These are phyloP conservation scores for Babesia bigemina DNA, from an alignment of 169 alveolate genomes.

Conservation along the genomic window DNA sequence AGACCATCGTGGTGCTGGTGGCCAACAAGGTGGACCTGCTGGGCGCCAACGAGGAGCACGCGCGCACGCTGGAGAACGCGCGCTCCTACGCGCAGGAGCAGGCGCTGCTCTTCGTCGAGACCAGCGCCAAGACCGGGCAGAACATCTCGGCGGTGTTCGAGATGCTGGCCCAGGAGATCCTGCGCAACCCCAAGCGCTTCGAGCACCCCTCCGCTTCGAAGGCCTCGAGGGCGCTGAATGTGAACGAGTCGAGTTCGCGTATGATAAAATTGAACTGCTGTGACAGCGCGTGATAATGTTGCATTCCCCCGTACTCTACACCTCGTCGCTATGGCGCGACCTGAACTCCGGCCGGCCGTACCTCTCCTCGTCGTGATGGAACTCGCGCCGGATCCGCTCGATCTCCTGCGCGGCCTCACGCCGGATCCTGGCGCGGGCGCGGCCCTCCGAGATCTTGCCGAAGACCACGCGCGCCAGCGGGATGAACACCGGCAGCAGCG, in stretches of 20 bases:
- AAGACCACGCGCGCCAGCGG: conserved; percentile 29
- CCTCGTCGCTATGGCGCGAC: not conserved
- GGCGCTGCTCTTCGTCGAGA: conserved; percentile 72
- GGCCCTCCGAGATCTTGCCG: not conserved
- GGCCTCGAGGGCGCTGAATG: conserved; percentile 13
- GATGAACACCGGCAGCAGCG: conserved; percentile 56
- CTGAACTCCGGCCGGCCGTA: not conserved
- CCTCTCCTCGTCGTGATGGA: not conserved
- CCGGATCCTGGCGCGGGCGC: not conserved
- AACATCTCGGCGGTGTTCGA: conserved; percentile 72
- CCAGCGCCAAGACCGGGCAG: conserved; percentile 82
- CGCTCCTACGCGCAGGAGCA: conserved; percentile 75
- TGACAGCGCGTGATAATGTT: conserved; percentile 25
- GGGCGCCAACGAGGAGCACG: conserved; percentile 67
- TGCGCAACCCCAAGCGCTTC: conserved; percentile 50
- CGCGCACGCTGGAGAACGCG: conserved; percentile 73
- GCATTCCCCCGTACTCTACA: not conserved
- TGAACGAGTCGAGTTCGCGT: conserved; percentile 35
- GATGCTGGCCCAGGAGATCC: conserved; percentile 70
- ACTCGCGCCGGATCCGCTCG: not conserved
- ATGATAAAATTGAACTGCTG: conserved; percentile 31
- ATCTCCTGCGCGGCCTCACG: not conserved
- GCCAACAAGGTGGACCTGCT: conserved; percentile 76
- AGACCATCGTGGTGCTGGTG: conserved; percentile 74
- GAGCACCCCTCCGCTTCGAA: conserved; percentile 40